Evolutionary conservation across 208 protist genomes (phyloP), one percentile per base, ranked within the genome.

Genomic region (Borovskyia barvae): DNA sequence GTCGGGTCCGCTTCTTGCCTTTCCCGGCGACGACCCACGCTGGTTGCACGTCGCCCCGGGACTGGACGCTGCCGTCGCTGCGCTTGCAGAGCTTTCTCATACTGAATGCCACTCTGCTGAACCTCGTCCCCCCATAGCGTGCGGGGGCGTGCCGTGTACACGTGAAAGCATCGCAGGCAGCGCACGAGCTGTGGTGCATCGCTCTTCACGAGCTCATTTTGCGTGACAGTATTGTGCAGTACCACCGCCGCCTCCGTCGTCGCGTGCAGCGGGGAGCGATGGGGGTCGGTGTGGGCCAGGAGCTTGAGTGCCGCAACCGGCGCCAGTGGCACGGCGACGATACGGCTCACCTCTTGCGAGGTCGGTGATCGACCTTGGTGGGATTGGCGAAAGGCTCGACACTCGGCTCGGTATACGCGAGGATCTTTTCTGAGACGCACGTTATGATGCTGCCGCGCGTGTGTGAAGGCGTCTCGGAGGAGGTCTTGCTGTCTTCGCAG

Each of bases 81-180:
- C 12, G 54, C 45, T 46, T 61, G 55, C 64, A 71, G 66, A 47
- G 82, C 77, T 35, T 60, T 59, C 42, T 86, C 80, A 46, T 80
- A 77, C 25, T 79, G 68, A 26, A 80, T 53, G 61, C 80, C 77
- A 58, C 82, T 89, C 55, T 93, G 86, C 43, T 66, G 42, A 59
- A 86, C 81, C 29, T 84, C 68, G 14, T 70, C 71, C 17, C 77
- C 72, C 72, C 81, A 82, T 43, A 90, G 43, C 20, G 75, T 86
- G 28, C 82, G 73, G 24, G 82, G 87, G 9, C 71, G 73, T 9
- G 77, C 82, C n/a, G 70, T 43, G 77, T 88, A 93, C 11, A 93
- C 75, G 59, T 84, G 80, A 72, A 93, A 93, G 55, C 87, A 93
- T 14, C 79, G 64, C 19, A 89, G 68, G 37, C 87, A 93, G 24